Conservation (phyloP, 108 stramenopile genomes). For the Cyclostephanos invisitatus region DNA sequence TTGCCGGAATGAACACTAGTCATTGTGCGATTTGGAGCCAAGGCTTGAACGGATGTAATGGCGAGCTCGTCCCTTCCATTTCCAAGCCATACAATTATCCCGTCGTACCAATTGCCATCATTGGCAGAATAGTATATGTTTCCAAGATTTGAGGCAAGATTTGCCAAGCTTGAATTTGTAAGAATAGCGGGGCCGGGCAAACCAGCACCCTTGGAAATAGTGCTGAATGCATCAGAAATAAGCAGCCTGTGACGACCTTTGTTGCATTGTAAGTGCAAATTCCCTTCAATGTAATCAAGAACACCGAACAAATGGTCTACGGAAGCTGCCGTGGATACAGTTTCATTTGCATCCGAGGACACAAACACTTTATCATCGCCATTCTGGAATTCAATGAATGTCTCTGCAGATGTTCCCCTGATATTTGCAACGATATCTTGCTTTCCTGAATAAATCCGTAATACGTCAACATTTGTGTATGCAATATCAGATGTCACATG, state of each 20-base stretch:
- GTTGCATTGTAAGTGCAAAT: slow-evolving; percentile 28
- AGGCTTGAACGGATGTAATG: slow-evolving; percentile 32
- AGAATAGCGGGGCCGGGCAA: slow-evolving; percentile 23
- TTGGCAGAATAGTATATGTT: slow-evolving; percentile 36
- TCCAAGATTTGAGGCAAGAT: slow-evolving; percentile 27
- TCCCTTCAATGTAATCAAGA: slow-evolving; percentile 37
- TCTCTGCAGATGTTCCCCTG: slow-evolving; percentile 43
- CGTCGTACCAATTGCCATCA: slow-evolving; percentile 39
- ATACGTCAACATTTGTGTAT: slow-evolving; percentile 38
- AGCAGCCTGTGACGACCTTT: slow-evolving; percentile 39
- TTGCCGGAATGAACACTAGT: slow-evolving; percentile 41
- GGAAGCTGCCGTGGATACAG: slow-evolving; percentile 12
- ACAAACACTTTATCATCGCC: slow-evolving; percentile 44
- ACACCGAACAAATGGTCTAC: slow-evolving; percentile 37
- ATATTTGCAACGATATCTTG: slow-evolving; percentile 36
- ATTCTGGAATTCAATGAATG: slow-evolving; percentile 26
- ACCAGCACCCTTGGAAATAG: slow-evolving; percentile 25
- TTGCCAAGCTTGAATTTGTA: slow-evolving; percentile 19
- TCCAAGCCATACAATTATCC: slow-evolving; percentile 46
- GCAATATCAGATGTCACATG: slow-evolving; percentile 34
- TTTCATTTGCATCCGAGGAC: slow-evolving; percentile 46
- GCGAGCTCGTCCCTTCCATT: slow-evolving; percentile 21
- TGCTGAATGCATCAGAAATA: slow-evolving; percentile 39
- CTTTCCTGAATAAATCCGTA: slow-evolving; percentile 23
- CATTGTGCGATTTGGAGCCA: slow-evolving; percentile 25